Base-by-base conservation (phyloP, 345 rosid species). In the Syzygium aqueum region DNA sequence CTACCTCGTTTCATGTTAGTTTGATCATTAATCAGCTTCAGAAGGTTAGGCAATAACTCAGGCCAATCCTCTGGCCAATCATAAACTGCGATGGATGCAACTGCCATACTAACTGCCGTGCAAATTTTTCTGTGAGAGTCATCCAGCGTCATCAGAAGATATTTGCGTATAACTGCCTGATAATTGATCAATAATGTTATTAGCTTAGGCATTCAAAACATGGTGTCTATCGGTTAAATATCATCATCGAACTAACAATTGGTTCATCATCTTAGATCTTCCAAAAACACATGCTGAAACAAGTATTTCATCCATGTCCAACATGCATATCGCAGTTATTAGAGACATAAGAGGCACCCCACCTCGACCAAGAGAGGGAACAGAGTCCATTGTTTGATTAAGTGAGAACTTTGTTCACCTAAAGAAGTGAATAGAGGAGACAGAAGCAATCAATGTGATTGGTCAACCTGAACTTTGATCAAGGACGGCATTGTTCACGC, bases 41-140 rank as follows among this genome's bases (percentile, higher is more conserved):
- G 80, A 89, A 97, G 96, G 90, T 92, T 91, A 22, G 98, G 98
- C 88, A 95, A 87, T 82, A 97, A 91, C 84, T 97, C 96, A 89
- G 95, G 95, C 98, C 99, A 96, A 84, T 92, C 94, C 89, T 97
- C 98, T 53, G 98, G 98, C 99, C 98, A 97, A 89, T 97, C 99
- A 92, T 94, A 92, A 30, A 86, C 92, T 16, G 97, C 98, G 88
- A 94, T 89, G 23, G 98, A 92, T 30, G 97, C 95, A 86, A 95
- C 91, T 89, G 97, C 98, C 96, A 97, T 93, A 87, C 99, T 93
- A 49, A 94, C 90, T 78, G 98, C 98, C 2, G 97, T 96, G 92
- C 96, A 95, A 65, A 97, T 94, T 93, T 94, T 97, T 87, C 95
- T 87, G 51, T 94, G 94, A 87, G 96, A 88, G 90, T 97, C 98